Evolutionary conservation across 257 asterid species (phyloP).

Genomic region (Solanum chaucha): DNA sequence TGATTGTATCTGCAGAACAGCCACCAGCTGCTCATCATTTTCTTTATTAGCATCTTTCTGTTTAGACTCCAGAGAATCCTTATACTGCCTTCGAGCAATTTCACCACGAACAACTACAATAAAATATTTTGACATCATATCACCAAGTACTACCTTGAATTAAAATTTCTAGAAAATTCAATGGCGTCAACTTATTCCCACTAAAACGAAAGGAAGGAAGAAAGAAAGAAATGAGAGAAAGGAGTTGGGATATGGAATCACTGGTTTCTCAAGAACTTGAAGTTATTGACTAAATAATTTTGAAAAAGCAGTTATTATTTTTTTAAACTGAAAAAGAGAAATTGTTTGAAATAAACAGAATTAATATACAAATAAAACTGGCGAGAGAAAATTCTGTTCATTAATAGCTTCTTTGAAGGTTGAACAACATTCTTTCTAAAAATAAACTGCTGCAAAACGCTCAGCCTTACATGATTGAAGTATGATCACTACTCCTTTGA

Average conservation of each 20-base stretch:
- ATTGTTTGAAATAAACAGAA: neutral
- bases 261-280: neutral
- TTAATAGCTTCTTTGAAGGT: neutral
- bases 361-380: neutral
- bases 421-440: neutral
- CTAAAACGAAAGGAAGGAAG: neutral
- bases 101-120: slow-evolving; percentile 81
- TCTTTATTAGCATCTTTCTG: slow-evolving; percentile 24
- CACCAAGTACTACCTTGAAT: neutral
- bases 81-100: slow-evolving; percentile 58
- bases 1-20: slow-evolving; percentile 76
- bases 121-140: neutral
- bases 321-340: neutral
- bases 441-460: neutral
- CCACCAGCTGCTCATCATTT: slow-evolving; percentile 33
- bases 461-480: slow-evolving; percentile 75
- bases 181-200: neutral
- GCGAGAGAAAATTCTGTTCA: neutral
- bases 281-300: neutral
- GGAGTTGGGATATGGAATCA: neutral
- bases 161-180: neutral
- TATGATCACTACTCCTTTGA: slow-evolving; percentile 40
- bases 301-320: neutral
- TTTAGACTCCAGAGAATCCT: slow-evolving; percentile 18
- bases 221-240: neutral